Percentiles rank a stretch among this genome's conserved stretches.
These are phyloP conservation scores for Terana coerulea DNA, from an alignment of 768 basidiomycete genomes.

Conservation along the genomic window DNA sequence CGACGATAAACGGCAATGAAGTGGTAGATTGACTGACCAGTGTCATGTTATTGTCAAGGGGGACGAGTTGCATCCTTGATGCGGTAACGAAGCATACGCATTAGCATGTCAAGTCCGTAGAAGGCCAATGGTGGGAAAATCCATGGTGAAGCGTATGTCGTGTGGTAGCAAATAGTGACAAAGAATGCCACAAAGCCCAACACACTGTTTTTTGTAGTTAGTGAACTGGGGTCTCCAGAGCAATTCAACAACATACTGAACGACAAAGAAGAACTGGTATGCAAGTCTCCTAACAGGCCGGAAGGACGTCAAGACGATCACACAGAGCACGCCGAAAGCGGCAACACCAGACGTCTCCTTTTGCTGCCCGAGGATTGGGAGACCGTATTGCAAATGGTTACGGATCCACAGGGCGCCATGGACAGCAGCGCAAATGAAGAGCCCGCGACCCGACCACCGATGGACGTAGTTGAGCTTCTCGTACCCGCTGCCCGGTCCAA, in stretches of 20 bases:
- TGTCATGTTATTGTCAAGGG: constrained; percentile 65
- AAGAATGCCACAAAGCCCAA: constrained; percentile 52
- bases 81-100: constrained; percentile 66
- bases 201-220: constrained; percentile 30
- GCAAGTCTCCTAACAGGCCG: constrained; percentile 55
- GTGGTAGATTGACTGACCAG: constrained; percentile 40
- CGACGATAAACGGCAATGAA: constrained; percentile 10
- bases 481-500: constrained; percentile 46
- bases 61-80: constrained; percentile 75
- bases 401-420: constrained; percentile 73
- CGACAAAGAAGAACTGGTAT: constrained; percentile 66
- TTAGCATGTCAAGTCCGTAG: constrained; percentile 72
- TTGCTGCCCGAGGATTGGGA: constrained; percentile 61
- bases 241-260: constrained; percentile 54
- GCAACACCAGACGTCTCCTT: constrained; percentile 78
- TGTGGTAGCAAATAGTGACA: constrained; percentile 80
- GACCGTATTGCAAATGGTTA: constrained; percentile 55
- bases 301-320: constrained; percentile 63
- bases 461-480: constrained; percentile 59
- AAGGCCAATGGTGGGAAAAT: constrained; percentile 78
- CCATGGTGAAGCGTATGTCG: constrained; percentile 77
- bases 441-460: constrained; percentile 53
- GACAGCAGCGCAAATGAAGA: constrained; percentile 41
- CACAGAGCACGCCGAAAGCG: constrained; percentile 57
- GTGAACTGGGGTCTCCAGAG: background rate